phyloP scores from a whole-genome alignment of 1,139 yeast genomes.

The Sugiyamaella paludigena region DNA sequence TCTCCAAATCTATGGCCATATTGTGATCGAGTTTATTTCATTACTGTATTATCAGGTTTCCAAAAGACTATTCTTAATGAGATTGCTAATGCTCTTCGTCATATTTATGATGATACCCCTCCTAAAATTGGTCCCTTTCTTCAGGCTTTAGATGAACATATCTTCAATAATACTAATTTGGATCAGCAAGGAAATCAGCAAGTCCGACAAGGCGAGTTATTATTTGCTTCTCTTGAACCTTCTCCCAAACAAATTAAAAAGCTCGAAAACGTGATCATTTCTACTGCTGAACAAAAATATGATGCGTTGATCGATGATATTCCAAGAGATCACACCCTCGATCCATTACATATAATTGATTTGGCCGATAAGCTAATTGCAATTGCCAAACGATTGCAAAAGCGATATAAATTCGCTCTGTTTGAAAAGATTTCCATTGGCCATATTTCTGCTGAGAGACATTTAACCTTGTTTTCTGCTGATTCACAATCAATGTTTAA shows the following conservation, averaged over 20 bases:
- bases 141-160: slow-evolving; percentile 49
- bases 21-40: slow-evolving; percentile 55
- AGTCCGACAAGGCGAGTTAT: slow-evolving; percentile 30
- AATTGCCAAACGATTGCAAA: slow-evolving; percentile 54
- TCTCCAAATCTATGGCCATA: slow-evolving; percentile 49
- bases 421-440: slow-evolving; percentile 59
- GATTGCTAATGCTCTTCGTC: slow-evolving; percentile 46
- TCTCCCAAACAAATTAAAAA: slow-evolving; percentile 48
- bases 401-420: slow-evolving; percentile 59
- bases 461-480: slow-evolving; percentile 59
- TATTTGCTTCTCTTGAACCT: slow-evolving; percentile 36
- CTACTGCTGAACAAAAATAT: slow-evolving; percentile 59
- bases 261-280: slow-evolving; percentile 48
- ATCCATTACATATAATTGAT: slow-evolving; percentile 56
- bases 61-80: slow-evolving; percentile 51
- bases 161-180: slow-evolving; percentile 50
- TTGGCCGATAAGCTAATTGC: slow-evolving; percentile 56
- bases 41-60: slow-evolving; percentile 46
- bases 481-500: slow-evolving; percentile 62
- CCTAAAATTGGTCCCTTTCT: slow-evolving; percentile 64
- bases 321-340: slow-evolving; percentile 64
- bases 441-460: slow-evolving; percentile 53
- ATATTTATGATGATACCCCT: slow-evolving; percentile 50
- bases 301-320: slow-evolving; percentile 54
- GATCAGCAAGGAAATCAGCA: slow-evolving; percentile 29